Base-by-base conservation (phyloP, 2,329 filamentous ascomycete species). In the Penicillium hordei region DNA sequence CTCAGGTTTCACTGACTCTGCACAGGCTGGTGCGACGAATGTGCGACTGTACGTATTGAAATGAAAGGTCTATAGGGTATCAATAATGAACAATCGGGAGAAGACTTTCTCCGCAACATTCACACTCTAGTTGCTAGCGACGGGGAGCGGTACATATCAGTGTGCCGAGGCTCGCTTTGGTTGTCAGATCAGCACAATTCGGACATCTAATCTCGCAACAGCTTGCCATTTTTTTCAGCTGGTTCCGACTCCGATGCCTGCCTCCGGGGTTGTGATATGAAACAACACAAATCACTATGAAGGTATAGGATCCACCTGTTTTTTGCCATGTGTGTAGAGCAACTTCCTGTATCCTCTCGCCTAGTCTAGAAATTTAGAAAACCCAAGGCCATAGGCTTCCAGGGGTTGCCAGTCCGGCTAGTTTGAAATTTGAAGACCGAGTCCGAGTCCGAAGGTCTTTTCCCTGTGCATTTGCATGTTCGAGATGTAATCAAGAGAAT, bases 391-490 rank as follows among this genome's bases (percentile, higher is more conserved):
- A 8, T 21, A 23, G 45, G 10, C 29, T 23, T 21, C 48, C 33
- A 34, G 38, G n/a, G 25, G 2, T 25, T 57, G 21, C 21, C 29
- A 43, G 27, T 39, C 43, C 23, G 8, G 13, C 31, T 27, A 34
- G 51, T 54, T 46, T 43, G 43, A 21, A 56, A 56, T 53, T 15
- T 43, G 19, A 55, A 58, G 33, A 13, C 59, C 54, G 61, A 60
- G 25, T 58, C 61, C 59, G 61, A 63, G 39, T 62, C 61, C 61
- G 61, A 62, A 12, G 23, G 48, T 49, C 43, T 25, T 46, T 21
- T 4, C 42, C 39, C 49, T 46, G 34, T 34, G 49, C 49, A 48
- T 34, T 31, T 19, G 36, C 49, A 53, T 34, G 17, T 15, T 42
- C 6, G 36, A 25, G 27, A 43, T 53, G n/a, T 53, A 48, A 23